Conservation (phyloP, 208 protist species). For the Borovskyia barvae region DNA sequence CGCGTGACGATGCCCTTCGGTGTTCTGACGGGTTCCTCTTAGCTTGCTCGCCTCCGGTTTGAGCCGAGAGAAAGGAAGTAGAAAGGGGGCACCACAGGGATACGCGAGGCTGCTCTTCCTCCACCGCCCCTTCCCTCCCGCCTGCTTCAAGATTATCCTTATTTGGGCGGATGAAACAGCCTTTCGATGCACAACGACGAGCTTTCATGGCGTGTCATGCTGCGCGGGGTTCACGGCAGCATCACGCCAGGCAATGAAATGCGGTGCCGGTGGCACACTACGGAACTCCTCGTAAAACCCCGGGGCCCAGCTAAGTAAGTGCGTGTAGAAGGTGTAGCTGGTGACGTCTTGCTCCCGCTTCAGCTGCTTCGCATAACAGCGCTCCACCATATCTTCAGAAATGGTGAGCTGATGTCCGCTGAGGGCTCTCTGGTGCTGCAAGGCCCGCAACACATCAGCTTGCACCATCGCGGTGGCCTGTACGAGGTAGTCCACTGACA, state of each 20-base stretch:
- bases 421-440: constrained; percentile 66
- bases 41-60: no score
- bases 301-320: constrained; percentile 84
- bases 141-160: no score
- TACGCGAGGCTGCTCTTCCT: no score
- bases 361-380: constrained; percentile 69
- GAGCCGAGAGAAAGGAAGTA: no score
- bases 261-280: constrained; percentile 14
- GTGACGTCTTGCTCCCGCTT: constrained; percentile 63
- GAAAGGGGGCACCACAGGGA: no score
- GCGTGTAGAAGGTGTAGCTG: constrained; percentile 83
- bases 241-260: constrained; percentile 19
- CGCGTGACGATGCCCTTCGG: no score
- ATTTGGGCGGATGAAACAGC: no score
- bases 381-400: constrained; percentile 74
- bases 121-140: no score
- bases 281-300: constrained; percentile 68
- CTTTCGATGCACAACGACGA: no score
- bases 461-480: constrained; percentile 79
- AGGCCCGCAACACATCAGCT: constrained; percentile 66
- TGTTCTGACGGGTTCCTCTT: no score
- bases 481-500: constrained; percentile 78
- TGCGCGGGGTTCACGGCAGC: not conserved
- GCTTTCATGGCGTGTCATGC: not conserved
- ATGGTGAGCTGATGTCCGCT: constrained; percentile 71